Evolutionary conservation across 129 eudicot species (phyloP).

Genomic region (Arctium lappa): DNA sequence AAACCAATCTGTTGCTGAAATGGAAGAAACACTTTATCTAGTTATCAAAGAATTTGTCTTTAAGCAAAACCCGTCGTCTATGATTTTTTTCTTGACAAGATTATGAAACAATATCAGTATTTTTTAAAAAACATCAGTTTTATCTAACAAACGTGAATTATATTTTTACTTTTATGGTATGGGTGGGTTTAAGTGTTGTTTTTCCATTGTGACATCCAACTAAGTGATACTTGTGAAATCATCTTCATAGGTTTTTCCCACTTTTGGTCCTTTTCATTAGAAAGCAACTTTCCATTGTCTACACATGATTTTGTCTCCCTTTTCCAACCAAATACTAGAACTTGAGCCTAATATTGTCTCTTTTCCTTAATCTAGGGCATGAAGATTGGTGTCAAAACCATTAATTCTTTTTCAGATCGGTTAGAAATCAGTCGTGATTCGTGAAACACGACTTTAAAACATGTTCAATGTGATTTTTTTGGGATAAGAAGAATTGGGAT

Average conservation of each 20-base stretch:
- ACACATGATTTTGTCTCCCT: slow-evolving; percentile 36
- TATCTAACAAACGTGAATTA: neutral
- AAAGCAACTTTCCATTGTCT: slow-evolving; percentile 33
- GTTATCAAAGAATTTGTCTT: too few relatives aligned
- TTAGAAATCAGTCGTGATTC: neutral
- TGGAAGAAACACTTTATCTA: too few relatives aligned
- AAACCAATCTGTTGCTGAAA: too few relatives aligned
- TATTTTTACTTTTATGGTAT: slow-evolving; percentile 7
- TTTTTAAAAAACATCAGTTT: neutral
- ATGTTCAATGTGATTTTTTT: neutral
- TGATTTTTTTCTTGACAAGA: neutral
- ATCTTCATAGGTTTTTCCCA: slow-evolving; percentile 28
- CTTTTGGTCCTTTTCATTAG: slow-evolving; percentile 35
- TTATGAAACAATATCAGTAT: neutral
- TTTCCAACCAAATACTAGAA: slow-evolving; percentile 29
- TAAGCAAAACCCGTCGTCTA: neutral
- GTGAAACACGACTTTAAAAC: neutral
- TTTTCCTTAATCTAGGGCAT: slow-evolving; percentile 28
- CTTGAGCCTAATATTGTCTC: slow-evolving; percentile 14
- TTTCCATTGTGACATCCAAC: slow-evolving; percentile 38
- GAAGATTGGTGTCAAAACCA: neutral
- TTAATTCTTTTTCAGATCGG: neutral
- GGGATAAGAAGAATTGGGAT: neutral
- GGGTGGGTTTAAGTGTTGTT: slow-evolving; percentile 22
- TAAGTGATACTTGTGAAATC: slow-evolving; percentile 15